Conservation (phyloP, 306 rosid genomes). For the Ceratonia siliqua region DNA sequence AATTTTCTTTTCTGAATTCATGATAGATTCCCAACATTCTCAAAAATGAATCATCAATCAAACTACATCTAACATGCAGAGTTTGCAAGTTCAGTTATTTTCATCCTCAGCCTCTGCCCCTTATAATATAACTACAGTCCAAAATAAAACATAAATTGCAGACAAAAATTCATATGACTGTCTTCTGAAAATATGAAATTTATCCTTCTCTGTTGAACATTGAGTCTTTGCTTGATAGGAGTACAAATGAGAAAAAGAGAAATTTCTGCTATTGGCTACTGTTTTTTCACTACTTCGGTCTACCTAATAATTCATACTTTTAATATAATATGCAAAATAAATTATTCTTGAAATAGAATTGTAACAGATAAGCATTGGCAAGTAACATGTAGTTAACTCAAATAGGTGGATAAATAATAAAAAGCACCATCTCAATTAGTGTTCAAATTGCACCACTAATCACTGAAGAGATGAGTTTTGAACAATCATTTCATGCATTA, state of each 20-base stretch:
- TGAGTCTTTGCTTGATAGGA: conserved; percentile 2
- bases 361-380: not conserved
- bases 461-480: not conserved
- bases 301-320: not conserved
- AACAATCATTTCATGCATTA: not conserved
- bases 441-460: conserved; percentile 4
- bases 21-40: not conserved
- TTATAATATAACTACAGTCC: not conserved
- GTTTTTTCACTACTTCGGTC: not conserved
- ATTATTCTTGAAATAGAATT: conserved; percentile 10
- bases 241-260: not conserved
- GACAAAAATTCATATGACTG: conserved; percentile 2
- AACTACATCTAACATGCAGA: conserved; percentile 18
- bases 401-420: conserved; percentile 6
- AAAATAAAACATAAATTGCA: not conserved
- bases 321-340: not conserved
- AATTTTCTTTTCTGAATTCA: conserved; percentile 1
- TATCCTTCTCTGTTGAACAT: not conserved
- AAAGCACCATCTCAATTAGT: conserved; percentile 1
- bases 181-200: not conserved
- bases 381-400: conserved; percentile 13
- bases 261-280: not conserved
- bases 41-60: conserved; percentile 2
- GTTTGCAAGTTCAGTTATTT: conserved; percentile 6
- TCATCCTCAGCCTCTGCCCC: conserved; percentile 1